Percentiles rank a stretch among this genome's conserved stretches.
These are phyloP conservation scores for Trichoderma sp. DNA, from an alignment of 2,329 filamentous ascomycete species.

Conservation along the genomic window DNA sequence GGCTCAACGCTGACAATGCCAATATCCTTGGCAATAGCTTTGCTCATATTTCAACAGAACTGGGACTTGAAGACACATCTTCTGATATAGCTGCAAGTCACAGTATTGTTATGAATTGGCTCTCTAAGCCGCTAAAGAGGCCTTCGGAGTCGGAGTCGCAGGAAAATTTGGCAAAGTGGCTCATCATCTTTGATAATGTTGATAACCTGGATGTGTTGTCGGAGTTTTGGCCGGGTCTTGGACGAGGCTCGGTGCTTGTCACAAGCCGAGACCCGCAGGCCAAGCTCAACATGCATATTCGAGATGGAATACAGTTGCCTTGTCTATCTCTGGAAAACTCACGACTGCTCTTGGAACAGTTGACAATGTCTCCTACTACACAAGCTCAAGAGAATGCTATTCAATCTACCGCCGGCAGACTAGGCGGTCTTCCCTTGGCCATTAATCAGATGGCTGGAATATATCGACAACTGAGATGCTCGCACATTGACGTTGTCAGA, in stretches of 20 bases:
- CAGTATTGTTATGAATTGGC: slow-evolving; percentile 1
- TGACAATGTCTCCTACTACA: background rate
- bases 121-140: background rate
- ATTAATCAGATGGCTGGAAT: background rate
- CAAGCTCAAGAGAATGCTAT: background rate
- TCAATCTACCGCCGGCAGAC: background rate
- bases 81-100: background rate
- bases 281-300: background rate
- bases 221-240: background rate
- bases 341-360: background rate
- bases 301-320: background rate
- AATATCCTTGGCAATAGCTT: background rate
- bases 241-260: slow-evolving; percentile 4
- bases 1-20: background rate
- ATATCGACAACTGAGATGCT: background rate
- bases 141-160: background rate
- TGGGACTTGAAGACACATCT: background rate
- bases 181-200: background rate
- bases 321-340: background rate
- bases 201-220: background rate
- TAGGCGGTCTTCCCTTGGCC: background rate
- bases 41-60: background rate
- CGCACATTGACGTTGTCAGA: background rate
- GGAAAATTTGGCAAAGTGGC: background rate
- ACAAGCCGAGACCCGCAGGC: slow-evolving; percentile 2